Percentiles rank a stretch among this genome's conserved stretches.
These are phyloP conservation scores for Castanea crenata DNA, from an alignment of 306 rosid species.

Conservation along the genomic window DNA sequence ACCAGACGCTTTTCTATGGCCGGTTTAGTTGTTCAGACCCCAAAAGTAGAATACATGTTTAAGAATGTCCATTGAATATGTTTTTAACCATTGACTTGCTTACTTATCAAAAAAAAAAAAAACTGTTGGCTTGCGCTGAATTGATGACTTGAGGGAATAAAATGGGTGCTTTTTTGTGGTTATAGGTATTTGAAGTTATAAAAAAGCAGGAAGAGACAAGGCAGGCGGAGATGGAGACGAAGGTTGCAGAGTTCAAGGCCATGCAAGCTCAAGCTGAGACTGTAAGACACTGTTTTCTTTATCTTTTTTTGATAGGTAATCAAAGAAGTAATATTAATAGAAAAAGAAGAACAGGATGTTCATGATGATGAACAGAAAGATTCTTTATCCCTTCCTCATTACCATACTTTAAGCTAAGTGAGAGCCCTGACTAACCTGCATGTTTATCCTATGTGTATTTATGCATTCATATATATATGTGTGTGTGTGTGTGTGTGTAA, in stretches of 20 bases:
- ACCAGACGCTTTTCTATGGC: neutral
- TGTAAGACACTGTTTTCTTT: conserved; percentile 38
- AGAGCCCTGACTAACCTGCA: neutral
- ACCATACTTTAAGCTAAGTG: neutral
- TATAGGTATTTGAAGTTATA: conserved; percentile 60
- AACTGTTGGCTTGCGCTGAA: neutral
- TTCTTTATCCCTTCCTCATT: neutral
- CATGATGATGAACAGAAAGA: no score
- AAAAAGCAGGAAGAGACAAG: conserved; percentile 82
- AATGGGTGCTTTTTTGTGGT: neutral
- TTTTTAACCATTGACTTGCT: neutral
- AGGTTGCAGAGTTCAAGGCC: conserved; percentile 70
- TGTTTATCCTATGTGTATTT: neutral
- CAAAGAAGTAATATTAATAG: no score
- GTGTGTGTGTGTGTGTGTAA: no score
- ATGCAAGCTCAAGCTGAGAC: conserved; percentile 77
- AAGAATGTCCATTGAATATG: neutral
- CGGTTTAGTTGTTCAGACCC: neutral
- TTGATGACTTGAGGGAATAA: neutral
- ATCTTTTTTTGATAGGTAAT: neutral
- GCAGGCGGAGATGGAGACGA: conserved; percentile 62
- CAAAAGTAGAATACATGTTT: neutral
- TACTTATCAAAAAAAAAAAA: no score
- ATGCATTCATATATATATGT: no score
- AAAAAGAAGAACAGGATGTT: no score